Conservation (phyloP, 768 basidiomycete species). For the Rhodocollybia butyracea region DNA sequence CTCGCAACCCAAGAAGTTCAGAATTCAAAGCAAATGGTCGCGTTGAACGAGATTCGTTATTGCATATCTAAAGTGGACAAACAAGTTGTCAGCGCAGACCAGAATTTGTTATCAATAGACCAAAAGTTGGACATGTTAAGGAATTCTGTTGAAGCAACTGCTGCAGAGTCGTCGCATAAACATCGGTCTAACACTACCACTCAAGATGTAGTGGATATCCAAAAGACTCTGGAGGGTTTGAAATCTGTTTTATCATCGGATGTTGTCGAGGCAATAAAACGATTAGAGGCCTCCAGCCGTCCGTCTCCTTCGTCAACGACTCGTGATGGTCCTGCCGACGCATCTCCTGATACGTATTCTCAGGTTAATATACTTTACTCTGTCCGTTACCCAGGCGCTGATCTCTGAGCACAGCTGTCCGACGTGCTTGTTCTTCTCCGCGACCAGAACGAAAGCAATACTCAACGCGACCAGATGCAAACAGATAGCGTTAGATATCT, state of each 20-base stretch:
- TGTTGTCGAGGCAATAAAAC: conserved; percentile 32
- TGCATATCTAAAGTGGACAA: neutral
- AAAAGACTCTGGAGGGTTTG: conserved; percentile 36
- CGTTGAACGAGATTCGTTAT: neutral
- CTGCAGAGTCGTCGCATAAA: neutral
- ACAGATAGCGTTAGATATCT: conserved; percentile 75
- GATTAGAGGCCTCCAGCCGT: conserved; percentile 22
- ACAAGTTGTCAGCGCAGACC: neutral
- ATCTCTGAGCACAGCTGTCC: conserved; percentile 27
- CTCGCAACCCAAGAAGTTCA: conserved; percentile 2
- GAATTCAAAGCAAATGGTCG: neutral
- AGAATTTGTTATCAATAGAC: neutral
- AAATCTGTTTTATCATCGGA: conserved; percentile 34
- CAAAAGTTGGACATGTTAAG: neutral
- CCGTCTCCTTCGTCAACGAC: neutral
- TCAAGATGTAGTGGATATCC: conserved; percentile 15
- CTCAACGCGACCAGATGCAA: conserved; percentile 58
- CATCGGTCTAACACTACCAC: neutral
- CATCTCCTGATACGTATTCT: neutral
- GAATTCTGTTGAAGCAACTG: neutral
- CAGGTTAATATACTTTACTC: too few relatives aligned
- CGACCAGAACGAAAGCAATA: conserved; percentile 44
- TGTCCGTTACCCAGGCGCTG: too few relatives aligned
- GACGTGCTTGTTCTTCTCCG: conserved; percentile 47
- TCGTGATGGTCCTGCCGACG: neutral